These are phyloP conservation scores for Obelidium mucronatum DNA, from an alignment of 192 early-diverging fungal genomes.

Conservation along the genomic window DNA sequence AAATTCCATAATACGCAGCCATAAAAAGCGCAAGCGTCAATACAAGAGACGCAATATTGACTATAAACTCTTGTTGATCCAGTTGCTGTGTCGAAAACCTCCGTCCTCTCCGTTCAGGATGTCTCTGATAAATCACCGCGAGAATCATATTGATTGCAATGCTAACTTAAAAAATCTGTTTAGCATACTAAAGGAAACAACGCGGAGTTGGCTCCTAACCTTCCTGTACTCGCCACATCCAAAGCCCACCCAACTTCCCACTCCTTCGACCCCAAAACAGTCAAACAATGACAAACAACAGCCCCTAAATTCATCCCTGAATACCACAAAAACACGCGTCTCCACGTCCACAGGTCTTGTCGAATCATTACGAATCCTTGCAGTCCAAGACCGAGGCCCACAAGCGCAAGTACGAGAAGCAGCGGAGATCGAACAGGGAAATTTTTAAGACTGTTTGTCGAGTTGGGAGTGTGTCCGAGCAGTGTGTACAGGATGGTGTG, in stretches of 20 bases:
- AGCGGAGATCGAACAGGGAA: neutral
- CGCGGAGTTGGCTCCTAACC: neutral
- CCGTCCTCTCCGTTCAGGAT: neutral
- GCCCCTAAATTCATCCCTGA: conserved; percentile 7
- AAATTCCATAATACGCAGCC: neutral
- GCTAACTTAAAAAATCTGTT: neutral
- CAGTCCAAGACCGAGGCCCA: conserved; percentile 2
- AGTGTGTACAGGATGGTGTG: neutral
- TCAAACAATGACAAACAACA: conserved; percentile 1
- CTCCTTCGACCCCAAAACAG: neutral
- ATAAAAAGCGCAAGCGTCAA: neutral
- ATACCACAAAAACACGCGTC: conserved; percentile 11
- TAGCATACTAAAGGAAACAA: neutral
- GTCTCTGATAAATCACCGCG: neutral
- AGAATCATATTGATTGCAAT: conserved; percentile 5
- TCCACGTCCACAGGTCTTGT: neutral
- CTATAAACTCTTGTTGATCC: neutral
- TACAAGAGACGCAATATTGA: neutral
- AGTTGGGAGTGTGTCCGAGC: neutral
- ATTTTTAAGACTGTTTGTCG: neutral
- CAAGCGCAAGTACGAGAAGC: neutral
- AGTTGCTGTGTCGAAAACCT: neutral
- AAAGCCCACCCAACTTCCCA: neutral
- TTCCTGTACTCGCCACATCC: conserved; percentile 5
- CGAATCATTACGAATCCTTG: neutral